Conservation (phyloP, 352 stramenopile species). For the Pythium rishiriense region DNA sequence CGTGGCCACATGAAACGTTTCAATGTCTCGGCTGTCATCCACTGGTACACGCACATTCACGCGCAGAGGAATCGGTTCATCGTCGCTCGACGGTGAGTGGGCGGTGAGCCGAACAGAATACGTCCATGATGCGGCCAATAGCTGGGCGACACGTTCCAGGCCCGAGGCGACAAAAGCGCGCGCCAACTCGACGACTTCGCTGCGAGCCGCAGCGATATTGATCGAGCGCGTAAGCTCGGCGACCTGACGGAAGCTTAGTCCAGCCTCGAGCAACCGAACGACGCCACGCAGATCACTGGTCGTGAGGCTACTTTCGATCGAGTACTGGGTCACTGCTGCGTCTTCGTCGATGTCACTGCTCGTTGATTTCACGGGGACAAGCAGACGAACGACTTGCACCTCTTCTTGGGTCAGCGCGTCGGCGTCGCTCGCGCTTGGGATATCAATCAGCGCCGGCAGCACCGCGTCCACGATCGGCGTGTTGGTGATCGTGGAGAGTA, state of each 20-base stretch:
- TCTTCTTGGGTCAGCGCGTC: neutral
- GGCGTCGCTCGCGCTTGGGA: constrained; percentile 1
- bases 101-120: constrained; percentile 19
- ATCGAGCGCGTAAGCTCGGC: neutral
- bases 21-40: constrained; percentile 14
- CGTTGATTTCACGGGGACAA: neutral
- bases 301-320: neutral
- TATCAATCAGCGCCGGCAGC: constrained; percentile 16
- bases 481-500: constrained; percentile 20
- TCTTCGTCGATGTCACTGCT: neutral
- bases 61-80: constrained; percentile 11
- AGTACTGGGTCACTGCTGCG: neutral
- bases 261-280: neutral
- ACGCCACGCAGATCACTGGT: neutral
- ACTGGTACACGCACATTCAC: constrained; percentile 30
- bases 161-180: constrained; percentile 8
- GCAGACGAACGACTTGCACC: too few relatives aligned
- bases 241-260: constrained; percentile 13
- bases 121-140: constrained; percentile 12
- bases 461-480: constrained; percentile 31
- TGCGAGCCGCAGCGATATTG: neutral
- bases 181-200: constrained; percentile 8
- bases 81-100: neutral
- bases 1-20: constrained; percentile 32
- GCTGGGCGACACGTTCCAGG: constrained; percentile 9